A percentile compares a stretch with the other conserved stretches of the same genome.
phyloP scores from a whole-genome alignment of 768 basidiomycete species.

The Ramaria sp. region DNA sequence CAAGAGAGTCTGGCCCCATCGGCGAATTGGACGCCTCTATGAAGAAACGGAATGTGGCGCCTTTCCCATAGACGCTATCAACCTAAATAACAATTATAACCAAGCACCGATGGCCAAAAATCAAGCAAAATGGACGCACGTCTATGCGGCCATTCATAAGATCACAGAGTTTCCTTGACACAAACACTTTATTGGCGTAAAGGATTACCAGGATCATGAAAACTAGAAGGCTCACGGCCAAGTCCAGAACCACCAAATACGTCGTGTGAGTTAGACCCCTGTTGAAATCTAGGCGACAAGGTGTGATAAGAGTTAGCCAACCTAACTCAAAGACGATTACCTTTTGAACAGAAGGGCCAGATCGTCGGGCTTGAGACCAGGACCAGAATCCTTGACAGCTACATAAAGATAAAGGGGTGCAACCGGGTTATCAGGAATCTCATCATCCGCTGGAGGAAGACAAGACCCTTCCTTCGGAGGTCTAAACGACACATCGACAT shows the following conservation, averaged over 20 bases:
- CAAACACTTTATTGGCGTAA: conserved; percentile 17
- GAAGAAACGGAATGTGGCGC: conserved; percentile 29
- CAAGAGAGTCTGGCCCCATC: neutral
- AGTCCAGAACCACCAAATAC: conserved; percentile 22
- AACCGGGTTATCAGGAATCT: neutral
- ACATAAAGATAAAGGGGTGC: conserved; percentile 24
- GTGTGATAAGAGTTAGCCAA: neutral
- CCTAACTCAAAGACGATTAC: neutral
- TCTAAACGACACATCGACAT: conserved; percentile 19
- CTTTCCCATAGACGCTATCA: conserved; percentile 23
- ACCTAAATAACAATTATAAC: conserved; percentile 19
- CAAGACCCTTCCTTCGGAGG: conserved; percentile 21
- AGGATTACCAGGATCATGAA: neutral
- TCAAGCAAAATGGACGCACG: neutral
- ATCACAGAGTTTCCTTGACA: conserved; percentile 22
- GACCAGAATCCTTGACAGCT: conserved; percentile 24
- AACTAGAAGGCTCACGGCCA: conserved; percentile 12
- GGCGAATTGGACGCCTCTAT: conserved; percentile 16
- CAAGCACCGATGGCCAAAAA: neutral
- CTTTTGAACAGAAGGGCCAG: conserved; percentile 22
- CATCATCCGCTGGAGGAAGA: conserved; percentile 15
- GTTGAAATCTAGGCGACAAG: conserved; percentile 18
- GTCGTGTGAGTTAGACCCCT: conserved; percentile 21
- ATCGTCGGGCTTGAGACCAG: conserved; percentile 27
- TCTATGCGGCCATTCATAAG: conserved; percentile 23